phyloP scores from a whole-genome alignment of 176 grass and related monocot species.

The Bolboschoenus planiculmis region DNA sequence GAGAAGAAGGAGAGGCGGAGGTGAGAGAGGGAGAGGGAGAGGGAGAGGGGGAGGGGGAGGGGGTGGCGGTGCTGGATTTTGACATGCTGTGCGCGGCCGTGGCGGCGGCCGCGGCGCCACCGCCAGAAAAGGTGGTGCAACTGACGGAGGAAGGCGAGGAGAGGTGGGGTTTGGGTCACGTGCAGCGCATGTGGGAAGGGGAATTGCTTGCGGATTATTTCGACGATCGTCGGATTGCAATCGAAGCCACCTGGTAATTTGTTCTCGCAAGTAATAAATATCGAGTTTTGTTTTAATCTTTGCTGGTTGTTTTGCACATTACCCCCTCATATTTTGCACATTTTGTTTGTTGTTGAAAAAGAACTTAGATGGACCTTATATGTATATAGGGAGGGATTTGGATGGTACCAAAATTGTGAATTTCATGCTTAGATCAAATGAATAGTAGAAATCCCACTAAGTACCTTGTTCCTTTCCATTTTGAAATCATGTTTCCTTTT shows the following conservation, averaged over 20 bases:
- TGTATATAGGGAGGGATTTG: not conserved
- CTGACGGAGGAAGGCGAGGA: not conserved
- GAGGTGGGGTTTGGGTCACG: slow-evolving; percentile 23
- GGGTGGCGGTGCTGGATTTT: slow-evolving; percentile 56
- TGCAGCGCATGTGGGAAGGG: slow-evolving; percentile 99
- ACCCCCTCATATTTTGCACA: not conserved
- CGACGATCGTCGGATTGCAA: slow-evolving; percentile 74
- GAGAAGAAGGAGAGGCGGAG: slow-evolving; percentile 16
- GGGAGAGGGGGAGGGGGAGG: slow-evolving; percentile 28
- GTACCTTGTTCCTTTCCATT: not conserved
- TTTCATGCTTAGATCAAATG: not conserved
- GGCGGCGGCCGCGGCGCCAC: slow-evolving; percentile 38
- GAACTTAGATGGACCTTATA: not conserved
- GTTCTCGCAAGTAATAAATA: slow-evolving; percentile 1
- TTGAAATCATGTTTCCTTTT: not conserved
- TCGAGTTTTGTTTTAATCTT: not conserved
- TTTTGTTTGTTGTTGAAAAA: not conserved
- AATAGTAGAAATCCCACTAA: not conserved
- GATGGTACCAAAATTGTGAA: not conserved
- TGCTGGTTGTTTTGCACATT: not conserved
- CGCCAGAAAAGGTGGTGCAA: not conserved
- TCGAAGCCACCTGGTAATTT: slow-evolving; percentile 82
- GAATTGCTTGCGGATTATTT: slow-evolving; percentile 80
- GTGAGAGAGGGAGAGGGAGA: slow-evolving; percentile 25
- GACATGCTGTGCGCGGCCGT: slow-evolving; percentile 95